Conservation (phyloP, 306 rosid genomes). For the Prosopis cineraria region DNA sequence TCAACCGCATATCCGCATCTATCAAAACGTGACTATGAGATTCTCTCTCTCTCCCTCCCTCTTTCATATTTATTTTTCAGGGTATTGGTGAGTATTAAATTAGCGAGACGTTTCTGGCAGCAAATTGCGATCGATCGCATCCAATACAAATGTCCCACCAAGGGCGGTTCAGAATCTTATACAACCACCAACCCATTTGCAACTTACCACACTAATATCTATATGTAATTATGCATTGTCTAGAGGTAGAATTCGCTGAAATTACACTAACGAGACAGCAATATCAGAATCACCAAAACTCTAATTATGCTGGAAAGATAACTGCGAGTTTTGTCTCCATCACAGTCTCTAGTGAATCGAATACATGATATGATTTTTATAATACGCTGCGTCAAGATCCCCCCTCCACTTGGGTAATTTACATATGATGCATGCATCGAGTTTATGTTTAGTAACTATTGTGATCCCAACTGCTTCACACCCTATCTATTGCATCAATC, state of each 20-base stretch:
- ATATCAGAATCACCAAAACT: background rate
- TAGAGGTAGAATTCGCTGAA: background rate
- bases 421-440: background rate
- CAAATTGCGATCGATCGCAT: background rate
- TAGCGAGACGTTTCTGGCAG: background rate
- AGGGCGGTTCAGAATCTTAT: background rate
- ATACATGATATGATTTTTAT: background rate
- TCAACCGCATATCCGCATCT: background rate
- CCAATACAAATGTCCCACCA: background rate
- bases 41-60: background rate
- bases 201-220: background rate
- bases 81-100: background rate
- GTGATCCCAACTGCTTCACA: background rate
- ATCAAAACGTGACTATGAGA: too few species aligned
- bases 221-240: background rate
- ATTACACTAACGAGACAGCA: background rate
- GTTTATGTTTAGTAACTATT: background rate
- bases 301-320: background rate
- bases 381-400: background rate
- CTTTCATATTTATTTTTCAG: background rate
- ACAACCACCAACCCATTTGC: background rate
- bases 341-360: background rate
- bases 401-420: background rate
- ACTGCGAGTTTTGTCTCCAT: background rate
- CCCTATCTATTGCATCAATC: background rate